Base-by-base conservation (phyloP, 352 stramenopile species). In the Globisporangium irregulare region DNA sequence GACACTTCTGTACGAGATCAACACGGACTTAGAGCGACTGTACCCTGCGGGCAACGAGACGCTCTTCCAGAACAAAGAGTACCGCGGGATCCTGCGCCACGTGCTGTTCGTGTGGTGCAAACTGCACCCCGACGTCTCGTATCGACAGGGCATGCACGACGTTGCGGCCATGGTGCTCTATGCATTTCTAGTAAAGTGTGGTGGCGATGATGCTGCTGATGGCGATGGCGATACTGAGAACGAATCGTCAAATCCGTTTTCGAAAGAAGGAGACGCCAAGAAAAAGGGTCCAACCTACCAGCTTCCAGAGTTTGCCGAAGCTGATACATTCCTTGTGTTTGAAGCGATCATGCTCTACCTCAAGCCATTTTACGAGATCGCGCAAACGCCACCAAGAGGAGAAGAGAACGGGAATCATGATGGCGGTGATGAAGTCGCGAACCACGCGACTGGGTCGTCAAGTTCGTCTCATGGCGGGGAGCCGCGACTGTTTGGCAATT, bases 51-150 rank as follows among this genome's bases (percentile, higher is more conserved):
- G 87, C 34, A 90, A 91, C 25, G 87, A 95, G 65, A 75, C 34
- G 9, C 90, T 91, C 55, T 95, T 95, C 67, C 85, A 93, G 60
- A 90, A 92, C 55, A 76, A 87, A 14, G 9, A 70, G 58, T 91
- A 86, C 57, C 60, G 92, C 29, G 82, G 66, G 41, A 80, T 86
- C 29, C 66, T 95, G 68, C 84, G 84, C 14, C 79, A 91, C 66
- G 84, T 93, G 34, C 76, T 95, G 4, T 95, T 95, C 48, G 81
- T 93, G 24, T 95, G 87, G 87, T 93, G 86, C 70, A 88, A 87
- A 48, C 62, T 92, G 57, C 82, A 95, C 58, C 78, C 87, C 6
- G 82, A 91, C 29, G 80, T 95, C 57, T 86, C 84, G n/a, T 95
- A 95, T 50, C 82, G 87, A 25, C 87, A 95, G 68, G 87, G 87